Percentiles rank a stretch among this genome's conserved stretches.
phyloP scores from a whole-genome alignment of 2,329 filamentous ascomycete species.

The Xylariaceae sp. region DNA sequence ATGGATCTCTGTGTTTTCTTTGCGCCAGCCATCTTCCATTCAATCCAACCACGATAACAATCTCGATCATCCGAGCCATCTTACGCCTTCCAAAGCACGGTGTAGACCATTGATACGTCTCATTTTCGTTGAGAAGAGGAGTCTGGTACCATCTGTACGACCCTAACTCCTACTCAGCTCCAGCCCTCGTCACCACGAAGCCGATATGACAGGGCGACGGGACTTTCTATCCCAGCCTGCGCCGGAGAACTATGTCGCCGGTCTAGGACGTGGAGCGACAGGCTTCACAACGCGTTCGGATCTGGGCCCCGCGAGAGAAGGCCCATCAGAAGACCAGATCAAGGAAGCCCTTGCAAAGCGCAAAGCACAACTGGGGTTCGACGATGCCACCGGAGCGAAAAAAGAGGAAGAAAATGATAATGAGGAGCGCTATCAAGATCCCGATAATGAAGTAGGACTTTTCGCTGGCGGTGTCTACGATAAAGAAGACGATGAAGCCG shows the following conservation, averaged over 20 bases:
- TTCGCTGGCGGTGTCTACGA: conserved; percentile 96
- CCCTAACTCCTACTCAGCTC: no score
- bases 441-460: conserved; percentile 92
- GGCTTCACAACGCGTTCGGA: conserved; percentile 98
- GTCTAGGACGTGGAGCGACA: conserved; percentile 94
- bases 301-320: conserved; percentile 89
- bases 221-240: conserved; percentile 87
- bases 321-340: conserved; percentile 95
- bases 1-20: no score
- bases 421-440: conserved; percentile 85
- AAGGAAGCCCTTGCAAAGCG: conserved; percentile 95
- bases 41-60: no score
- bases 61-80: no score
- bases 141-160: no score
- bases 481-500: conserved; percentile 95
- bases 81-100: no score
- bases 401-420: conserved; percentile 70
- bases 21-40: no score
- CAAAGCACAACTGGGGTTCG: conserved; percentile 75
- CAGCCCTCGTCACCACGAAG: not conserved
- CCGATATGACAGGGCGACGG: conserved; percentile 61
- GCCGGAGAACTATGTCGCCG: conserved; percentile 87
- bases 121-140: no score
- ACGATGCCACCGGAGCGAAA: conserved; percentile 53
- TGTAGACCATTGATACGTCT: no score